A percentile compares a stretch with the other conserved stretches of the same genome.
Conservation (phyloP, 140 eudicot genomes). For the Senecio squalidus region DNA sequence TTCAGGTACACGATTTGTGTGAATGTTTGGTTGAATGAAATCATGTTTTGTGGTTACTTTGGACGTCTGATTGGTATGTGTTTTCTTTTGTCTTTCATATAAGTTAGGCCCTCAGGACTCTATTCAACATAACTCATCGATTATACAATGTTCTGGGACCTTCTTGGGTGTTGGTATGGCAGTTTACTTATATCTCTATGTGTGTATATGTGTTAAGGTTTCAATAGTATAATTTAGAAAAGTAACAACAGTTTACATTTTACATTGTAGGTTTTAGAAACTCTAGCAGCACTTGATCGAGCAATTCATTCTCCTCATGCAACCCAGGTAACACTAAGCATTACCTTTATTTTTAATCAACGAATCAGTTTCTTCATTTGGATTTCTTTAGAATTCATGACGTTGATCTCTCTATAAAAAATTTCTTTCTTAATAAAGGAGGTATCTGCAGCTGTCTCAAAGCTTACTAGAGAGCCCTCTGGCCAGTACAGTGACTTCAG, state of each 20-base stretch:
- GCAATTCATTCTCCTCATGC: conserved; percentile 98
- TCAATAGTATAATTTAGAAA: neutral
- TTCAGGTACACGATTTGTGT: conserved; percentile 56
- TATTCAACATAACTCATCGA: conserved; percentile 94
- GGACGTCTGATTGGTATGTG: conserved; percentile 15
- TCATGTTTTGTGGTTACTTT: conserved; percentile 3
- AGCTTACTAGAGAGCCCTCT: conserved; percentile 84
- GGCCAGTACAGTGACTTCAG: conserved; percentile 83
- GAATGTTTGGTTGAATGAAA: conserved; percentile 1
- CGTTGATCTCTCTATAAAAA: neutral
- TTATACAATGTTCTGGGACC: conserved; percentile 91
- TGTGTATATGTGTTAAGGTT: neutral
- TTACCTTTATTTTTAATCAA: too few species aligned
- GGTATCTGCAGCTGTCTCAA: conserved; percentile 70
- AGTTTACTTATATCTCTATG: neutral
- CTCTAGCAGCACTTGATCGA: conserved; percentile 94
- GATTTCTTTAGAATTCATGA: too few species aligned
- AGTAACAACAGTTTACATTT: conserved; percentile 5
- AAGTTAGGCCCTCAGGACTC: conserved; percentile 94
- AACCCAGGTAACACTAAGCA: conserved; percentile 80
- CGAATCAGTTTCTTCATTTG: too few species aligned
- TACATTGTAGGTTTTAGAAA: conserved; percentile 74
- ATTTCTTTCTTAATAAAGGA: conserved; percentile 42
- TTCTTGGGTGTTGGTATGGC: conserved; percentile 94
- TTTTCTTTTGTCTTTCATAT: conserved; percentile 22